Evolutionary conservation across 2,329 filamentous ascomycete species (phyloP).

Genomic region (Cytospora piceicola): DNA sequence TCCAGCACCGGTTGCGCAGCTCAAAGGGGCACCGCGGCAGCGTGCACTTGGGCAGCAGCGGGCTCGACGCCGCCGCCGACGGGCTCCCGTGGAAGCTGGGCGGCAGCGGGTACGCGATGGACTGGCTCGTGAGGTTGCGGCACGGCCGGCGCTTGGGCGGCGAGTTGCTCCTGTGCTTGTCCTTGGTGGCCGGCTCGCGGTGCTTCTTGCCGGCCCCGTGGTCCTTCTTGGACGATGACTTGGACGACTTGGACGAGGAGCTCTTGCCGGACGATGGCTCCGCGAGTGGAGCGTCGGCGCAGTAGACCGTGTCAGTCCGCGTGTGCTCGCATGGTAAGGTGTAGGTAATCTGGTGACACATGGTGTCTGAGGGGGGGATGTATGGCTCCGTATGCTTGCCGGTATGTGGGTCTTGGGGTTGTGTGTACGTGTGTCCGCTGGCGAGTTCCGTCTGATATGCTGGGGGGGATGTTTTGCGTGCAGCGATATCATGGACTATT

Average conservation of each 20-base stretch:
- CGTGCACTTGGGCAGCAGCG: conserved; percentile 48
- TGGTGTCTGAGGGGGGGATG: conserved; percentile 33
- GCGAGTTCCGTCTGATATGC: background rate
- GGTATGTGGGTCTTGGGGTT: background rate
- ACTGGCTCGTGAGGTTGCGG: conserved; percentile 47
- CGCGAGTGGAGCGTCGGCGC: conserved; percentile 43
- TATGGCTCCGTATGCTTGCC: conserved; percentile 9
- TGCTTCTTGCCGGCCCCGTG: conserved; percentile 23
- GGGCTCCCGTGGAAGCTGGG: conserved; percentile 45
- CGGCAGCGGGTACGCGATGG: conserved; percentile 53
- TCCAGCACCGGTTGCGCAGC: conserved; percentile 53
- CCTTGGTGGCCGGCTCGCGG: conserved; percentile 18
- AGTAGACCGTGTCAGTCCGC: conserved; percentile 50
- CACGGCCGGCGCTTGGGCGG: conserved; percentile 44
- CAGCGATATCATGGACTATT: conserved; percentile 1
- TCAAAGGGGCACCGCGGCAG: conserved; percentile 55
- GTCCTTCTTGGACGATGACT: conserved; percentile 17
- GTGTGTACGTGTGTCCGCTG: background rate
- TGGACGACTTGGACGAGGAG: conserved; percentile 27
- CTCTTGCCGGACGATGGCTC: conserved; percentile 32
- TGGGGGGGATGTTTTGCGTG: background rate
- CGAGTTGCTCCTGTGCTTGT: conserved; percentile 30
- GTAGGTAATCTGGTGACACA: conserved; percentile 57
- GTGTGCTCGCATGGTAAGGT: conserved; percentile 57
- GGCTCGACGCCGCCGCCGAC: conserved; percentile 36